A percentile compares a stretch with the other conserved stretches of the same genome.
phyloP scores from a whole-genome alignment of 768 basidiomycete species.

The Xerocomus brunneocitrinus region DNA sequence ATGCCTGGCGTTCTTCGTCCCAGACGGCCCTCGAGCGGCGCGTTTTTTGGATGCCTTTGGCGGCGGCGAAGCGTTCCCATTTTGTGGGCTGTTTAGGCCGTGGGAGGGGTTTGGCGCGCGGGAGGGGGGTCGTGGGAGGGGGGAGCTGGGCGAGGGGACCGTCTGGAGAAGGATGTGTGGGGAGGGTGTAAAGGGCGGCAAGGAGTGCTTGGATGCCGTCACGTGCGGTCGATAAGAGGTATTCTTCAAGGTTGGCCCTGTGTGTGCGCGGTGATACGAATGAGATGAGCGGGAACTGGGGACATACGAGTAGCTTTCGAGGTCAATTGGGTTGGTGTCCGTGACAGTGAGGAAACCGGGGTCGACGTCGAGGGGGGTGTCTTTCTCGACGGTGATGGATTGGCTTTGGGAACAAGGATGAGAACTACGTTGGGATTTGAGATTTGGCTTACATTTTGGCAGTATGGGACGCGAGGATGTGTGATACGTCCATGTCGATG shows the following conservation, averaged over 20 bases:
- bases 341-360: conserved; percentile 79
- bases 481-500: conserved; percentile 70
- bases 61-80: conserved; percentile 93
- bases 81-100: conserved; percentile 91
- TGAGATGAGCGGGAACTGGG: too few relatives aligned
- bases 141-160: conserved; percentile 86
- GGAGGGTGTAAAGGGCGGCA: conserved; percentile 75
- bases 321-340: conserved; percentile 84
- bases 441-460: conserved; percentile 56
- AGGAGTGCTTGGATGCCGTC: conserved; percentile 82
- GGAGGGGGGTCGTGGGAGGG: conserved; percentile 67
- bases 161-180: conserved; percentile 66
- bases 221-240: conserved; percentile 72
- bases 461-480: conserved; percentile 68
- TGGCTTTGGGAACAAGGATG: conserved; percentile 42
- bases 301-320: conserved; percentile 77
- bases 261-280: not conserved
- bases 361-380: conserved; percentile 77
- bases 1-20: conserved; percentile 94
- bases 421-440: not conserved
- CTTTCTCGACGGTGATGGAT: conserved; percentile 68
- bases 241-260: conserved; percentile 76
- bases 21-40: conserved; percentile 76
- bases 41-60: conserved; percentile 88
- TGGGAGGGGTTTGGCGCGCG: conserved; percentile 88